These are phyloP conservation scores for Pseudotulostoma volvatum DNA, from an alignment of 495 filamentous ascomycete genomes.

Conservation along the genomic window DNA sequence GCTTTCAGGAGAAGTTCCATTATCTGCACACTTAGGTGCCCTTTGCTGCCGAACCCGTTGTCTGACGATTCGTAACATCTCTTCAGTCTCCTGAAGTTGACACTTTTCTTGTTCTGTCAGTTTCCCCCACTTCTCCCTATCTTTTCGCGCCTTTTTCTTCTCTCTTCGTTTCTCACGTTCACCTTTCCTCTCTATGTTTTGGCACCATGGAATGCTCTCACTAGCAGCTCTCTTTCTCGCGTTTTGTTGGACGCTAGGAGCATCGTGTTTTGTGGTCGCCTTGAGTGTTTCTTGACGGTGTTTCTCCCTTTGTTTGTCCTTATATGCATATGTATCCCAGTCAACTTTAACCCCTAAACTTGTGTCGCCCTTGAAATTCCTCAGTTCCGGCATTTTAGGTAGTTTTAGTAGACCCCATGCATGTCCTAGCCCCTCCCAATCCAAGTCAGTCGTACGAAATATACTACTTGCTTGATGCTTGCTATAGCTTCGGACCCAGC, in stretches of 20 bases:
- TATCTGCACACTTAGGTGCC: slow-evolving; percentile 9
- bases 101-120: slow-evolving; percentile 61
- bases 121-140: slow-evolving; percentile 46
- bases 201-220: slow-evolving; percentile 64
- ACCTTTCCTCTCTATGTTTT: slow-evolving; percentile 56
- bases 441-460: slow-evolving; percentile 65
- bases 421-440: slow-evolving; percentile 66
- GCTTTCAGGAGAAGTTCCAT: slow-evolving; percentile 4
- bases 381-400: slow-evolving; percentile 89
- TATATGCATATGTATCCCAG: slow-evolving; percentile 48
- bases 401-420: slow-evolving; percentile 74
- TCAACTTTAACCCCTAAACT: slow-evolving; percentile 46
- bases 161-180: slow-evolving; percentile 50
- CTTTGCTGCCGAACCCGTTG: slow-evolving; percentile 10
- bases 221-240: slow-evolving; percentile 24
- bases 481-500: slow-evolving; percentile 77
- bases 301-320: slow-evolving; percentile 63
- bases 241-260: slow-evolving; percentile 13
- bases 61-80: slow-evolving; percentile 57
- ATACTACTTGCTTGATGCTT: slow-evolving; percentile 86
- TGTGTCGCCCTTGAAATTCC: slow-evolving; percentile 46
- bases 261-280: slow-evolving; percentile 19
- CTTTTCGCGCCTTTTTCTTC: slow-evolving; percentile 54
- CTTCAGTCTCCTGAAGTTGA: slow-evolving; percentile 52
- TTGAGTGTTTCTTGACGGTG: slow-evolving; percentile 41